Evolutionary conservation across 768 basidiomycete species (phyloP).

Genomic region (Hydnomerulius pinastri): DNA sequence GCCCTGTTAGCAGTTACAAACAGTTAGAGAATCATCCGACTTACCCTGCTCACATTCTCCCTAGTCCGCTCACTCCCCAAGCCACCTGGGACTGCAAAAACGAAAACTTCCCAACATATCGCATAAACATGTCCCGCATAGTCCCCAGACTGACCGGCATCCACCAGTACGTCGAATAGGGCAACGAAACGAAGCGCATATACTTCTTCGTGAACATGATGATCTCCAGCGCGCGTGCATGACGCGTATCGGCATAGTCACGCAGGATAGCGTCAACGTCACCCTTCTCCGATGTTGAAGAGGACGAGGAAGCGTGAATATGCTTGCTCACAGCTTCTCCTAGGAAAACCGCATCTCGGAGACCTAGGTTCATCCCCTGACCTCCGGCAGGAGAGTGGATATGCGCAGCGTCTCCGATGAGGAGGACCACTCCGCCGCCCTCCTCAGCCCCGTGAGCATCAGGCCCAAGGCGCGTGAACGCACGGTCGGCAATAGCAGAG

Average conservation of each 20-base stretch:
- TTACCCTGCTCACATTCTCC: conserved; percentile 8
- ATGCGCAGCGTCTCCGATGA: conserved; percentile 48
- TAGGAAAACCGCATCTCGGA: conserved; percentile 51
- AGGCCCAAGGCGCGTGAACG: conserved; percentile 30
- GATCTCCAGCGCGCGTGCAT: conserved; percentile 39
- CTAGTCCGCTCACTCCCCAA: conserved; percentile 19
- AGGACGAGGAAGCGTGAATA: conserved; percentile 10
- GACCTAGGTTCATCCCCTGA: conserved; percentile 55
- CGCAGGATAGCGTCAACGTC: conserved; percentile 31
- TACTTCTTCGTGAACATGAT: conserved; percentile 42
- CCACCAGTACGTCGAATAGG: conserved; percentile 20
- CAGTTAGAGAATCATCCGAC: no score
- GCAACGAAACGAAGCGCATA: conserved; percentile 23
- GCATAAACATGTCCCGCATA: conserved; percentile 27
- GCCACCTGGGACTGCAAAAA: conserved; percentile 8
- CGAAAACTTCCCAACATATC: conserved; percentile 15
- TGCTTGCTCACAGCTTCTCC: conserved; percentile 42
- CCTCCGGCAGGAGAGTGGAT: conserved; percentile 54
- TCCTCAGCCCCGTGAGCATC: background rate
- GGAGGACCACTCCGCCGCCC: conserved; percentile 12
- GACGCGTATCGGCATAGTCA: conserved; percentile 35
- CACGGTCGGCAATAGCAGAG: conserved; percentile 42
- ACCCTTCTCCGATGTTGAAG: background rate
- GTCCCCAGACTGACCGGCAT: conserved; percentile 23
- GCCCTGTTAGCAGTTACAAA: no score